Evolutionary conservation across 768 basidiomycete genomes (phyloP).

Genomic region (Naganishia randhawae): DNA sequence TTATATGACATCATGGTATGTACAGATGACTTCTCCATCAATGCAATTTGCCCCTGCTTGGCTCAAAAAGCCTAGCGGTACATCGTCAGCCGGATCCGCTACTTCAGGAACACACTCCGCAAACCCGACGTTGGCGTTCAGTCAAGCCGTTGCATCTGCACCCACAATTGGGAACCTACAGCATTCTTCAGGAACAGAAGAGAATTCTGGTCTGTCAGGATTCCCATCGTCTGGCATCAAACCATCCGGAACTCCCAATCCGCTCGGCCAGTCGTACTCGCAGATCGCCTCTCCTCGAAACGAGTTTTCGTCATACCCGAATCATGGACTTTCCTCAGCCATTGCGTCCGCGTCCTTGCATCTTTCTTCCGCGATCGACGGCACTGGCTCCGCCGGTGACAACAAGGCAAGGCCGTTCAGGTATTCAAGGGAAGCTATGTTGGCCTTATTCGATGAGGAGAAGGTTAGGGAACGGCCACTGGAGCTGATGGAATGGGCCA

Average conservation of each 20-base stretch:
- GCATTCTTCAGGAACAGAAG: constrained; percentile 3
- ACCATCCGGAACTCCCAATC: neutral
- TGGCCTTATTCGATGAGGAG: constrained; percentile 53
- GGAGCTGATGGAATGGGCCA: constrained; percentile 69
- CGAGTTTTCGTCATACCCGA: constrained; percentile 15
- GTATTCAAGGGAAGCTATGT: constrained; percentile 44
- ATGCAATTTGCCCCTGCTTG: constrained; percentile 51
- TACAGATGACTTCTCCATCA: constrained; percentile 34
- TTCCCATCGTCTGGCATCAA: constrained; percentile 16
- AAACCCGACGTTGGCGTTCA: constrained; percentile 28
- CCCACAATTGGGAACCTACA: neutral
- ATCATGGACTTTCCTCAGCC: constrained; percentile 4
- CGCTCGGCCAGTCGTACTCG: constrained; percentile 14
- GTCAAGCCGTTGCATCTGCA: constrained; percentile 17
- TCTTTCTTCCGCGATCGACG: constrained; percentile 28
- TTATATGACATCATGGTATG: neutral
- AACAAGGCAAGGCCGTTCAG: constrained; percentile 42
- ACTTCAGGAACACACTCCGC: constrained; percentile 28
- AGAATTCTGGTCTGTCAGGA: no score
- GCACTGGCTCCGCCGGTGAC: constrained; percentile 35
- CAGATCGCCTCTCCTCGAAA: constrained; percentile 1
- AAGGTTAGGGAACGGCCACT: constrained; percentile 64
- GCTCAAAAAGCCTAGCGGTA: constrained; percentile 42
- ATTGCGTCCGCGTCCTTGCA: neutral
- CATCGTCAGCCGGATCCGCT: constrained; percentile 34